These are phyloP conservation scores for Pugionium cornutum DNA, from an alignment of 345 rosid genomes.

Conservation along the genomic window DNA sequence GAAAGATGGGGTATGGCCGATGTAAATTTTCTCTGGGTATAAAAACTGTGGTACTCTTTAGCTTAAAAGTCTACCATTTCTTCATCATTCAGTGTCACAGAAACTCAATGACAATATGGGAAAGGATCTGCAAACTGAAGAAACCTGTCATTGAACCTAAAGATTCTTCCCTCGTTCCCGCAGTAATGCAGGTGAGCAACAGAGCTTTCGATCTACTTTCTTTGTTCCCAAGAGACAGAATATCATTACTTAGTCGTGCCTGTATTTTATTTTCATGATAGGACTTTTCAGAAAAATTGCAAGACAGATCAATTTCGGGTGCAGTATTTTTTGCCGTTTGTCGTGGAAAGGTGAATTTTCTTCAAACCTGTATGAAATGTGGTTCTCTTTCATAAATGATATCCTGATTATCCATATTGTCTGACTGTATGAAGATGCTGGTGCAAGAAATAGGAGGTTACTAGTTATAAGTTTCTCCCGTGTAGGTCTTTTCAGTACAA, in stretches of 20 bases:
- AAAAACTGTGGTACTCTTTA: slow-evolving; percentile 28
- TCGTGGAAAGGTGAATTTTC: slow-evolving; percentile 84
- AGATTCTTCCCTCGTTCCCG: slow-evolving; percentile 73
- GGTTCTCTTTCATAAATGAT: slow-evolving; percentile 2
- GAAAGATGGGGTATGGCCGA: slow-evolving; percentile 70
- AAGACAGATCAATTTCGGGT: slow-evolving; percentile 71
- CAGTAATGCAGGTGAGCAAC: slow-evolving; percentile 69
- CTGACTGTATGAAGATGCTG: slow-evolving; percentile 13
- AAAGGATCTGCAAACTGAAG: slow-evolving; percentile 91
- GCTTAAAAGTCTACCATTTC: slow-evolving; percentile 17
- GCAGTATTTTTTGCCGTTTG: slow-evolving; percentile 96
- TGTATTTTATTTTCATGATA: slow-evolving; percentile 36
- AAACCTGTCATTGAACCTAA: slow-evolving; percentile 93
- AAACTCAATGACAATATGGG: slow-evolving; percentile 81
- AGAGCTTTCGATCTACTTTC: slow-evolving; percentile 18
- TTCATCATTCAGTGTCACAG: slow-evolving; percentile 50
- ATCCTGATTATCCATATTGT: not conserved
- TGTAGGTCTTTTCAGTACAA: slow-evolving; percentile 21
- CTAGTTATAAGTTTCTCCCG: slow-evolving; percentile 3
- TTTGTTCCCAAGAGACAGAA: slow-evolving; percentile 13
- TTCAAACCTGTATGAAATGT: slow-evolving; percentile 15
- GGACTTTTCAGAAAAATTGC: slow-evolving; percentile 86
- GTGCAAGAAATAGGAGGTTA: slow-evolving; percentile 11
- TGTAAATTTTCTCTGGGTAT: slow-evolving; percentile 25
- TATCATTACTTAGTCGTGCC: slow-evolving; percentile 21